Evolutionary conservation across 352 stramenopile genomes (phyloP), one percentile per base, ranked within the genome.

Genomic region (Globisporangium paroecandrum): DNA sequence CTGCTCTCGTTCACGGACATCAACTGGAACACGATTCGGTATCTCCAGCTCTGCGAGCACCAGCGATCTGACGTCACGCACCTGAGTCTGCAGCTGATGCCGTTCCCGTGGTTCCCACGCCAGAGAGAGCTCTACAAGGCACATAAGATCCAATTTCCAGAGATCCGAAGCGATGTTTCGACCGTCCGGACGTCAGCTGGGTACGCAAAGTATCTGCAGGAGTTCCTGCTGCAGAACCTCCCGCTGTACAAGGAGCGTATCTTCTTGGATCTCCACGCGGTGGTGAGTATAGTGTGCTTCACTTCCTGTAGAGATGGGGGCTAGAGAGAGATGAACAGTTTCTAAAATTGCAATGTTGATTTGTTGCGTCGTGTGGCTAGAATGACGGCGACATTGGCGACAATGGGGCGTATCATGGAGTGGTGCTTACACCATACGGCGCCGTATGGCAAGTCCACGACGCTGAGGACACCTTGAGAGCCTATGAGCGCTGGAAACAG

Each of bases 1-100:
- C 63, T 95, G 22, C 76, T 95, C 1, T 89, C 81, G 29, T 90
- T 90, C 76, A 94, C 83, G 0, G 89, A 95, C 69, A 84, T 95
- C 63, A 85, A 94, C 61, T 94, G 89, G 82, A 96, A 94, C 62
- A 74, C 79, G 15, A 71, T 91, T 15, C 85, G 87, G 25, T 95
- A 93, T 55, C 74, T 93, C 24, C 81, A 89, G 67, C 55, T 64
- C 12, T 95, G 87, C 58, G 85, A 93, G 73, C 59, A 71, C 2
- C 34, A 73, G 24, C 75, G 85, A 4, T 64, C 57, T 10, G 87
- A 95, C 63, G 83, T 95, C 24, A 77, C 70, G 8, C 84, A 90
- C 59, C 51, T 94, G 27, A 94, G 79, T 51, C 72, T 94, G 12
- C 87, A 95, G 66, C 74, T 96, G n/a, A 80, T 95, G 73, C 81